Conservation (phyloP, 805 yeast species). For the Priceomyces haplophilus region DNA sequence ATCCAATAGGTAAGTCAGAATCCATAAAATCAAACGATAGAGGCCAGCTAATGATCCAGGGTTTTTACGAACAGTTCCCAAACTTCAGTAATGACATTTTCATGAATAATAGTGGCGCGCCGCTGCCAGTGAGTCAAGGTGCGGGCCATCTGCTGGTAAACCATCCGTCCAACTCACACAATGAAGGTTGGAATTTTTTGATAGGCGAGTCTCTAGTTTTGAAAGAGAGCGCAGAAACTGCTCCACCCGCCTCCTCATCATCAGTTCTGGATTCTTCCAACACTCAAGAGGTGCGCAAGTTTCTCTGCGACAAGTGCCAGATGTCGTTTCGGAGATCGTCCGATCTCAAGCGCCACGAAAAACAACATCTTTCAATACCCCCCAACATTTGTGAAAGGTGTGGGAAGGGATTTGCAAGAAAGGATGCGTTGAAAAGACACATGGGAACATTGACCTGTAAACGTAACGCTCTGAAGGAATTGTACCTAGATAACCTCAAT, state of each 20-base stretch:
- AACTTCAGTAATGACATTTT: slow-evolving; percentile 42
- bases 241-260: not conserved
- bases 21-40: slow-evolving; percentile 34
- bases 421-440: slow-evolving; percentile 78
- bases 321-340: slow-evolving; percentile 64
- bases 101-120: slow-evolving; percentile 10
- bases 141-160: slow-evolving; percentile 1
- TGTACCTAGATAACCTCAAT: slow-evolving; percentile 33
- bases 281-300: slow-evolving; percentile 32
- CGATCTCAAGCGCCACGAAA: slow-evolving; percentile 71
- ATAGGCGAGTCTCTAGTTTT: slow-evolving; percentile 19
- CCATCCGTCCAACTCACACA: slow-evolving; percentile 13
- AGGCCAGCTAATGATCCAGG: slow-evolving; percentile 43
- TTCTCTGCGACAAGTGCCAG: slow-evolving; percentile 57
- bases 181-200: slow-evolving; percentile 34
- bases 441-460: slow-evolving; percentile 71
- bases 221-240: not conserved
- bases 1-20: slow-evolving; percentile 36
- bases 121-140: not conserved
- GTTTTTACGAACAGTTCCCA: slow-evolving; percentile 41
- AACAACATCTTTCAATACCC: slow-evolving; percentile 66
- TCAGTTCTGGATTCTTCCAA: not conserved
- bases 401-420: slow-evolving; percentile 81
- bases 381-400: slow-evolving; percentile 75
- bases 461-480: slow-evolving; percentile 58